Conservation (phyloP, 2,329 filamentous ascomycete genomes). For the Colletotrichum acutatum region DNA sequence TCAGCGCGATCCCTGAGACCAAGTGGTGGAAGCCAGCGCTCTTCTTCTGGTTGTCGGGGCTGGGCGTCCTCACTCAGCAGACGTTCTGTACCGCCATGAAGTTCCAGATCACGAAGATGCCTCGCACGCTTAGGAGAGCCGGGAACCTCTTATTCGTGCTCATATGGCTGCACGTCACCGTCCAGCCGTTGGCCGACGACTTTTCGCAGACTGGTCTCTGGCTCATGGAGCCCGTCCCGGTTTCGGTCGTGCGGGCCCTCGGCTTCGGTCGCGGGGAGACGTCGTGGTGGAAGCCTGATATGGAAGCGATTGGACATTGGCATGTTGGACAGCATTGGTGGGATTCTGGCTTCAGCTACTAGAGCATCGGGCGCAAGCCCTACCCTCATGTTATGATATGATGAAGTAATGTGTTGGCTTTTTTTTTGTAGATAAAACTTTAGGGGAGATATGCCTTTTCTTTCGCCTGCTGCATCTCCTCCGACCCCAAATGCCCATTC, state of each 20-base stretch:
- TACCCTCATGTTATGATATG: not conserved
- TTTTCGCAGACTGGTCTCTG: constrained; percentile 79
- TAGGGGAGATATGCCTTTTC: not conserved
- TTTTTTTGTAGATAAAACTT: not conserved
- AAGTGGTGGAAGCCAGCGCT: constrained; percentile 63
- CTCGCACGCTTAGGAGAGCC: constrained; percentile 57
- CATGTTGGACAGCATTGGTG: constrained; percentile 73
- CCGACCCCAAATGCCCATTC: not conserved
- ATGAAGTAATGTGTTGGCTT: not conserved
- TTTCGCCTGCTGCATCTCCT: not conserved
- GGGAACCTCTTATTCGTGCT: constrained; percentile 72
- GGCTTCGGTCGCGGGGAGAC: constrained; percentile 72
- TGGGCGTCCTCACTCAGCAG: constrained; percentile 73
- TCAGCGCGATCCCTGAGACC: constrained; percentile 68
- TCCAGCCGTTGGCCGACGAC: constrained; percentile 77
- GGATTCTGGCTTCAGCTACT: constrained; percentile 55
- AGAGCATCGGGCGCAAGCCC: constrained; percentile 30
- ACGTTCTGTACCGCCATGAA: constrained; percentile 47
- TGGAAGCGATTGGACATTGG: constrained; percentile 63
- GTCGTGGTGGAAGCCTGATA: constrained; percentile 75
- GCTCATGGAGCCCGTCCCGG: constrained; percentile 83
- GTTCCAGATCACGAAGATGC: constrained; percentile 48
- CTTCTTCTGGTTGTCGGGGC: constrained; percentile 79
- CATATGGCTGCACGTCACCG: constrained; percentile 76
- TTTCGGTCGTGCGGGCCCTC: constrained; percentile 75